These are phyloP conservation scores for Xylaria bambusicola DNA, from an alignment of 495 filamentous ascomycete genomes.

Conservation along the genomic window DNA sequence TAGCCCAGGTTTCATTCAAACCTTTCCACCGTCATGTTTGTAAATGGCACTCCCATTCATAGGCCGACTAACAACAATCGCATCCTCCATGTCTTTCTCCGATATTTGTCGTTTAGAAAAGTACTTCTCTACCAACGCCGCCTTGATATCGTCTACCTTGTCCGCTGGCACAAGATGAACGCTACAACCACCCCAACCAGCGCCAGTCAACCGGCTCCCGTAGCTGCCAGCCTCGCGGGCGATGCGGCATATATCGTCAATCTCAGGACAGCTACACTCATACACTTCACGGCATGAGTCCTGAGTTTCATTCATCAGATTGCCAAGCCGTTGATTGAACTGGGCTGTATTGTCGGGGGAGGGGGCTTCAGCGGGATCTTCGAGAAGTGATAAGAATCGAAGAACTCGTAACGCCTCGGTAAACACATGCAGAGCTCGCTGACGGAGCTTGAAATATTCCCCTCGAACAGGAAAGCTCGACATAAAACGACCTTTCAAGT, in stretches of 20 bases:
- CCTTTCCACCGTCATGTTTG: constrained; percentile 30
- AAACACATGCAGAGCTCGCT: constrained; percentile 88
- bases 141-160: constrained; percentile 78
- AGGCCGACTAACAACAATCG: constrained; percentile 89
- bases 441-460: constrained; percentile 81
- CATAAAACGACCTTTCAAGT: constrained; percentile 74
- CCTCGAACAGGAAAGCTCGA: constrained; percentile 85
- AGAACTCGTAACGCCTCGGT: constrained; percentile 84
- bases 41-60: constrained; percentile 66
- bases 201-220: constrained; percentile 87
- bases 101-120: constrained; percentile 76
- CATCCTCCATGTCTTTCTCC: constrained; percentile 70
- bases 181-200: constrained; percentile 95
- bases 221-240: constrained; percentile 76
- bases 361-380: constrained; percentile 36
- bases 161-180: constrained; percentile 89
- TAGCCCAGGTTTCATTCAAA: background rate
- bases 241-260: constrained; percentile 83
- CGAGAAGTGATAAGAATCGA: constrained; percentile 74
- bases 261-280: constrained; percentile 86
- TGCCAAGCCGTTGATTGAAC: constrained; percentile 73
- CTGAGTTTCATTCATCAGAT: constrained; percentile 86
- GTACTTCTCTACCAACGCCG: constrained; percentile 77
- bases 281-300: constrained; percentile 79
- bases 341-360: constrained; percentile 52